Evolutionary conservation across 345 rosid species (phyloP), one percentile per base, ranked within the genome.

Genomic region (Streptanthus diversifolius): DNA sequence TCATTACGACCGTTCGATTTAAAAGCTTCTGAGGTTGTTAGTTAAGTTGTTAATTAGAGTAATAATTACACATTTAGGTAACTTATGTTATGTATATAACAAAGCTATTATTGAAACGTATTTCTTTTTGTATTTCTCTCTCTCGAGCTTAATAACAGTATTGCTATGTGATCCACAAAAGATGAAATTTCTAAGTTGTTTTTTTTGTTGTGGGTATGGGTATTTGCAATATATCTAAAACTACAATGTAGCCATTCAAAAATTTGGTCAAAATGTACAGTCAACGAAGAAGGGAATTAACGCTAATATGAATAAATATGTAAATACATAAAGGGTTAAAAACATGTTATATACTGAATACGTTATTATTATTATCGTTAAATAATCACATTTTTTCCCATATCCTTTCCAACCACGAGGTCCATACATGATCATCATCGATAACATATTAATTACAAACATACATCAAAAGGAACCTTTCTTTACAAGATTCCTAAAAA

Each of bases 371-470:
- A 61, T 71, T 72, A 63, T 48, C 58, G 67, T 48, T 66, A 0
- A 45, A 66, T 68, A 54, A 69, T 47, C 65, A 54, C 19, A 53
- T 69, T 12, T 51, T 51, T 35, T 58, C 39, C 45, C 71, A 70
- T 64, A 55, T 63, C 80, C 80, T 76, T 76, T 76, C 80, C 80
- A 76, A 76, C 65, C 75, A 69, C 71, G 29, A 54, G 65, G 70
- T 75, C 70, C 79, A 75, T 68, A 75, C 79, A 75, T 75, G 79
- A 75, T 75, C 51, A 75, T 51, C 62, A 54, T 24, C 45, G 48
- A 67, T 40, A 52, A 49, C 49, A 68, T 59, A 59, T 39, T 67
- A 67, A 61, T 58, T 59, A 74, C 78, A 74, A 74, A 74, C 78
- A 67, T 59, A 74, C 68, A 67, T 59, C 62, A 74, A 49, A 67